Evolutionary conservation across 2,329 filamentous ascomycete genomes (phyloP), one percentile per base, ranked within the genome.

Genomic region (Diaporthe velutina): DNA sequence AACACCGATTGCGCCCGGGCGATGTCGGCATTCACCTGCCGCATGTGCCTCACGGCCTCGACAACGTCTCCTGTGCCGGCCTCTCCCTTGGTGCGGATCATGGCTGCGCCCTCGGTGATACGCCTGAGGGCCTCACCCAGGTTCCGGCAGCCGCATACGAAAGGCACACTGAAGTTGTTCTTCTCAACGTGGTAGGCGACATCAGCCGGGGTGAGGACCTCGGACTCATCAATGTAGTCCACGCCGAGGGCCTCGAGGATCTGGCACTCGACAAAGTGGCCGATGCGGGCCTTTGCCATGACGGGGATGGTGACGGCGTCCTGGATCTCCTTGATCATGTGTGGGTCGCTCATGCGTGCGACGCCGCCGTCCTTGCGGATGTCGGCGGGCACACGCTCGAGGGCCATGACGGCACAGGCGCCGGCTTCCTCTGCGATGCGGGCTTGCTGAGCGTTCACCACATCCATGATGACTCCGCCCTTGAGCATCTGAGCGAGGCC

Each of bases 391-490:
- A 98, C 97, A 78, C 97, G 94, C 90, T 98, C 97, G 76, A 99
- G 93, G 52, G 97, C 97, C 97, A 99, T 99, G 87, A 99, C 97
- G 82, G 97, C 97, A 79, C 92, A 94, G 77, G 97, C 97, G 77
- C 97, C 97, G 76, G 97, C 96, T 84, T 98, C 96, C 86, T 99
- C 97, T 83, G 97, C 97, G 83, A 99, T 98, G 86, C 95, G 95
- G 77, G 97, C 96, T 88, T 98, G 96, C 82, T 95, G 94, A 35
- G 95, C 94, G 84, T 96, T 95, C 77, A 97, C 95, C 74, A 98
- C 97, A 85, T 99, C 97, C 97, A 99, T 99, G 86, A 99, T 99
- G 78, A 99, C 97, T 81, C 97, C 97, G 83, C 97, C 97, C 90
- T 98, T 98, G 86, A 98, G 89, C 97, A 99, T 99, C 85, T 98